Conservation (phyloP, 1,284 basidiomycete genomes). For the Ceratobasidium sp. region DNA sequence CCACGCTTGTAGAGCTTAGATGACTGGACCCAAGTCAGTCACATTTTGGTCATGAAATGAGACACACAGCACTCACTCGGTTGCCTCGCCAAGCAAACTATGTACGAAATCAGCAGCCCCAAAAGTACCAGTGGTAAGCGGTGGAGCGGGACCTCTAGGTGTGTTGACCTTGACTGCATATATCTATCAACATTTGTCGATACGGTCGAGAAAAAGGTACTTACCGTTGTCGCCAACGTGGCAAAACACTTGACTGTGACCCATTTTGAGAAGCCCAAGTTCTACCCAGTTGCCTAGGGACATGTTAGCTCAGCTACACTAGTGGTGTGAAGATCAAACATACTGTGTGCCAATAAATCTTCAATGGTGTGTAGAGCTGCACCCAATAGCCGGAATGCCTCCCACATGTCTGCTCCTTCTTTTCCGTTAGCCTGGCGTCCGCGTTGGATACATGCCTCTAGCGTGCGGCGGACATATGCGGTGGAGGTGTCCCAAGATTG, state of each 20-base stretch:
- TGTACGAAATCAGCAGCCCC: slow-evolving; percentile 82
- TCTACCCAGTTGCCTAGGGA: slow-evolving; percentile 70
- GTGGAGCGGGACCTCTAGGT: slow-evolving; percentile 74
- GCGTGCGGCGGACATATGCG: slow-evolving; percentile 71
- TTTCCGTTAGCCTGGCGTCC: slow-evolving; percentile 64
- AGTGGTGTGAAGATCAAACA: neutral
- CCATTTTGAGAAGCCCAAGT: slow-evolving; percentile 73
- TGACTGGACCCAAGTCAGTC: slow-evolving; percentile 52
- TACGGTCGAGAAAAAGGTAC: neutral
- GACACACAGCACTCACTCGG: slow-evolving; percentile 60
- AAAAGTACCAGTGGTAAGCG: slow-evolving; percentile 83
- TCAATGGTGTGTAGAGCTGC: slow-evolving; percentile 76
- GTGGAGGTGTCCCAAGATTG: slow-evolving; percentile 82
- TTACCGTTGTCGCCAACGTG: slow-evolving; percentile 80
- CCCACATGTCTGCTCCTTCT: slow-evolving; percentile 69
- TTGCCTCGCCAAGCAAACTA: slow-evolving; percentile 66
- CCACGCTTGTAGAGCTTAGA: slow-evolving; percentile 75
- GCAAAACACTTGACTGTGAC: slow-evolving; percentile 77
- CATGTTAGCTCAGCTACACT: neutral
- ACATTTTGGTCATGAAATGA: neutral
- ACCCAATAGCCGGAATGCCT: slow-evolving; percentile 72
- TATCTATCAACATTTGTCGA: neutral
- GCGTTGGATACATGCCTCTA: slow-evolving; percentile 67
- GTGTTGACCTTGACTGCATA: slow-evolving; percentile 64
- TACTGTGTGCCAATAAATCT: slow-evolving; percentile 78